Evolutionary conservation across 2,329 filamentous ascomycete species (phyloP).

Genomic region (Aspergillus sp.): DNA sequence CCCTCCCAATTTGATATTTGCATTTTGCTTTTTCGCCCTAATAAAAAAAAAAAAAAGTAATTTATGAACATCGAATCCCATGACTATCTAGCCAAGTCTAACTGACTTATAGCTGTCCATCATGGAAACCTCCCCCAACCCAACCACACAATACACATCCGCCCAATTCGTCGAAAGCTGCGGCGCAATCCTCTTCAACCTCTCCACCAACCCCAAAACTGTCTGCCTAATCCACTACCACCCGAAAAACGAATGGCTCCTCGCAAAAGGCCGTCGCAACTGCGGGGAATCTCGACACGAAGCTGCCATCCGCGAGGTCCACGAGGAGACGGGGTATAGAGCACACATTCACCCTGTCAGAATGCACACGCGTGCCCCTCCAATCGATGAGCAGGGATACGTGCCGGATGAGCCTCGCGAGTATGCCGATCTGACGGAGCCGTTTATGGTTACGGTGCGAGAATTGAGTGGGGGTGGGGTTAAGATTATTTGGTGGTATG

Average conservation of each 20-base stretch:
- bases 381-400: not conserved
- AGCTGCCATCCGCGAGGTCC: not conserved
- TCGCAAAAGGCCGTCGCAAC: conserved; percentile 4
- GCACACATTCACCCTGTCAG: conserved; percentile 1
- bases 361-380: not conserved
- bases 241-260: conserved; percentile 2
- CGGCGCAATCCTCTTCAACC: conserved; percentile 3
- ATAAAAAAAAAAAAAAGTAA: too few species aligned
- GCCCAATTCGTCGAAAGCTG: conserved; percentile 2
- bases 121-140: conserved; percentile 5
- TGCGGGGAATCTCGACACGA: conserved; percentile 1
- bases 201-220: not conserved
- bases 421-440: not conserved
- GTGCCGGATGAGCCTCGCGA: not conserved
- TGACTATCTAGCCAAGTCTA: too few species aligned
- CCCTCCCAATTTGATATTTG: too few species aligned
- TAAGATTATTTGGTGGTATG: conserved; percentile 5
- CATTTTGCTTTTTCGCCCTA: too few species aligned
- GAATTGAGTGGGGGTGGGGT: not conserved
- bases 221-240: conserved; percentile 1
- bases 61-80: too few species aligned
- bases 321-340: conserved; percentile 2
- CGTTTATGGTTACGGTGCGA: conserved; percentile 2
- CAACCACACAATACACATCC: conserved; percentile 1
- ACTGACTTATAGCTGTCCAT: too few species aligned